Conservation (phyloP, 805 yeast genomes). For the Ogataea glucozyma region DNA sequence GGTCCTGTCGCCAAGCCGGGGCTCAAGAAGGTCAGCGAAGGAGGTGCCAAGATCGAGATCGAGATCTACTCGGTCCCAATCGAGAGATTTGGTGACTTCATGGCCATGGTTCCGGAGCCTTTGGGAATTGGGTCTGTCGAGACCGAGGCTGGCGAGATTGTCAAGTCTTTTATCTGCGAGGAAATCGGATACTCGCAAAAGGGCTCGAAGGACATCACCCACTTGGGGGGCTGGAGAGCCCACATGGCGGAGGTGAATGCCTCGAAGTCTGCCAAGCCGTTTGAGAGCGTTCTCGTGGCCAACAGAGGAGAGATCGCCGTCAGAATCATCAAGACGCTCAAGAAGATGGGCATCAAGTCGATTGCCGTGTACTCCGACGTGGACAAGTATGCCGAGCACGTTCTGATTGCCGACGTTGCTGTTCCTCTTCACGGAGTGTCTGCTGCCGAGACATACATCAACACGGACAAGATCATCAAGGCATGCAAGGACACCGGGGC, state of each 20-base stretch:
- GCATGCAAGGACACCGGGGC: slow-evolving; percentile 86
- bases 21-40: slow-evolving; percentile 58
- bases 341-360: slow-evolving; percentile 72
- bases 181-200: slow-evolving; percentile 74
- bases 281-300: slow-evolving; percentile 85
- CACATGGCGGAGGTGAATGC: slow-evolving; percentile 44
- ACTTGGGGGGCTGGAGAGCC: slow-evolving; percentile 83
- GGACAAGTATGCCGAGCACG: slow-evolving; percentile 88
- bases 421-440: slow-evolving; percentile 76
- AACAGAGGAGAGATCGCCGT: slow-evolving; percentile 98
- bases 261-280: slow-evolving; percentile 52
- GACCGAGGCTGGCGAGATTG: slow-evolving; percentile 75
- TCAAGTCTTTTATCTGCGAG: slow-evolving; percentile 93
- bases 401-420: slow-evolving; percentile 76
- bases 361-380: slow-evolving; percentile 91
- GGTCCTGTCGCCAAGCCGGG: slow-evolving; percentile 94
- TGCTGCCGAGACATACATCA: slow-evolving; percentile 89
- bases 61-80: slow-evolving; percentile 85
- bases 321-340: slow-evolving; percentile 84
- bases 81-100: slow-evolving; percentile 78
- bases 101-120: slow-evolving; percentile 90
- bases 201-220: slow-evolving; percentile 81
- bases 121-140: slow-evolving; percentile 94
- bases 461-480: slow-evolving; percentile 77
- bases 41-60: slow-evolving; percentile 65